These are phyloP conservation scores for Penicillium mononematosum DNA, from an alignment of 495 filamentous ascomycete species.

Conservation along the genomic window DNA sequence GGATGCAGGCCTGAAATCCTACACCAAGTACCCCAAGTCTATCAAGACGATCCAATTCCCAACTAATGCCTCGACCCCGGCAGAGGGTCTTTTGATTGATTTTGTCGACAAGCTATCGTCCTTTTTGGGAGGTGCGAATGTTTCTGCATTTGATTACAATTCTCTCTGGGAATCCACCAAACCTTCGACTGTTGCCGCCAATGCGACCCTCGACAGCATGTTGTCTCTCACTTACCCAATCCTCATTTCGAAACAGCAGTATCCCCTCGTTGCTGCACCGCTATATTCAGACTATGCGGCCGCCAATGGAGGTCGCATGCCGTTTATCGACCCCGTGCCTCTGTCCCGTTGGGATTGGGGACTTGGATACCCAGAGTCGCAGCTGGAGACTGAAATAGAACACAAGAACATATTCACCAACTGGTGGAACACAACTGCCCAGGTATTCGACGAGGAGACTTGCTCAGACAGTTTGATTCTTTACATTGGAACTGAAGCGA, in stretches of 20 bases:
- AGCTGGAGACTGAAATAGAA: neutral
- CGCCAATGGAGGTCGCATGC: neutral
- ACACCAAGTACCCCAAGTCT: neutral
- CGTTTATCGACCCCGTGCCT: neutral
- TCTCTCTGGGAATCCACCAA: neutral
- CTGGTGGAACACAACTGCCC: neutral
- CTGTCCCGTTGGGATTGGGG: neutral
- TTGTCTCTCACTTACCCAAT: neutral
- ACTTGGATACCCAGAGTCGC: neutral
- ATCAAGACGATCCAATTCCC: neutral
- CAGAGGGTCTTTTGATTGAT: neutral
- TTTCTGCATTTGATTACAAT: neutral
- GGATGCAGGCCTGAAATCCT: neutral
- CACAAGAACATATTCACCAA: neutral
- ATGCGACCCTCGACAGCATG: neutral
- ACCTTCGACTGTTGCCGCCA: neutral
- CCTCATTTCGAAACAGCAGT: neutral
- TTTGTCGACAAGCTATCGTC: neutral
- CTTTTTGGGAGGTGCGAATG: neutral
- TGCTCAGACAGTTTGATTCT: neutral
- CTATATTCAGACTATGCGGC: neutral
- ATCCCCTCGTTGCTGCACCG: neutral
- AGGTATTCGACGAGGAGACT: neutral
- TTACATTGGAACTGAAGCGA: neutral
- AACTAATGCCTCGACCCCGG: neutral